phyloP scores from a whole-genome alignment of 1,139 yeast genomes.

The Scheffersomyces lignicola region DNA sequence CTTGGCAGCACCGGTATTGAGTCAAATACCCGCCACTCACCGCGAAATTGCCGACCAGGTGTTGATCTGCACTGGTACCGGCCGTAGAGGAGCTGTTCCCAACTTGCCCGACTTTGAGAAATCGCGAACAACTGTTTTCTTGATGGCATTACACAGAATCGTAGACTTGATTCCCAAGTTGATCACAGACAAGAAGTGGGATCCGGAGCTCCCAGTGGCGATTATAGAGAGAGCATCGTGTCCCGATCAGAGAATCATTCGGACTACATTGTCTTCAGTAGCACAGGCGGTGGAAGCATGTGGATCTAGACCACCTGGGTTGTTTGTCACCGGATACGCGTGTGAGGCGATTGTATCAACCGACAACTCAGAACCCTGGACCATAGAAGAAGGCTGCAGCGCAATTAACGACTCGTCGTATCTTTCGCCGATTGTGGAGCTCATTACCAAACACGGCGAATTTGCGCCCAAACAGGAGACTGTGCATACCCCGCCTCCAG shows the following conservation, averaged over 20 bases:
- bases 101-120: conserved; percentile 70
- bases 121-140: conserved; percentile 78
- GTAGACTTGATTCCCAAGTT: conserved; percentile 64
- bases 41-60: conserved; percentile 93
- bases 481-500: background rate
- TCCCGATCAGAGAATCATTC: conserved; percentile 84
- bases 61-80: conserved; percentile 91
- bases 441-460: conserved; percentile 2
- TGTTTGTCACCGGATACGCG: conserved; percentile 78
- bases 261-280: conserved; percentile 67
- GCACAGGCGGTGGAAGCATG: conserved; percentile 73
- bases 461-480: background rate
- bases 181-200: conserved; percentile 61
- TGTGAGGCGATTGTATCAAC: conserved; percentile 57
- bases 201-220: conserved; percentile 70
- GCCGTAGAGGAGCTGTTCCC: conserved; percentile 83
- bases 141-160: conserved; percentile 89
- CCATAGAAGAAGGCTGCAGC: conserved; percentile 57
- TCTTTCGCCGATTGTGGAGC: conserved; percentile 1
- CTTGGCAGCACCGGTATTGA: conserved; percentile 82
- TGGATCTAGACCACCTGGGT: conserved; percentile 94
- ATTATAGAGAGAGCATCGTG: conserved; percentile 91
- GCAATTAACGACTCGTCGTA: conserved; percentile 1
- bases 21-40: conserved; percentile 88
- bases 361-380: conserved; percentile 34